phyloP scores from a whole-genome alignment of 2,329 filamentous ascomycete species.

The Aspergillus fructus region DNA sequence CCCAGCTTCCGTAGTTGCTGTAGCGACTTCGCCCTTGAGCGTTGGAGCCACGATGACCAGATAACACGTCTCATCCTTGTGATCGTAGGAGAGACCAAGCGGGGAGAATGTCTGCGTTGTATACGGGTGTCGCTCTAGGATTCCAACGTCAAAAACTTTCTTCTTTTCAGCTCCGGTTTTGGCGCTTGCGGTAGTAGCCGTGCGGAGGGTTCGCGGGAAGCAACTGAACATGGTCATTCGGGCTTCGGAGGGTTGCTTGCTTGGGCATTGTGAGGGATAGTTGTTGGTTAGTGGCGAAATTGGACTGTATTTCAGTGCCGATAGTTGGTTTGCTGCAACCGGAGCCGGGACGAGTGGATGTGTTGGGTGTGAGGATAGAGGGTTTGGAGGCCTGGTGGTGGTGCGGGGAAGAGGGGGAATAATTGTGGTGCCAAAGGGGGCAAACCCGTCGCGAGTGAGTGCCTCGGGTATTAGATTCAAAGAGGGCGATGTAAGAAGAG shows the following conservation, averaged over 20 bases:
- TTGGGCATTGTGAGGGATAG: constrained; percentile 59
- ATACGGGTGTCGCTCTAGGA: constrained; percentile 89
- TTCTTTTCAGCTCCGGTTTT: constrained; percentile 7
- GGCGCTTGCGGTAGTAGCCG: constrained; percentile 4
- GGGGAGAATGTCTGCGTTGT: constrained; percentile 93
- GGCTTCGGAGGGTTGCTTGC: constrained; percentile 50
- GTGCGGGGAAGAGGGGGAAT: constrained; percentile 48
- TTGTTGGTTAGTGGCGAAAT: constrained; percentile 72
- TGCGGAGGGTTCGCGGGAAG: constrained; percentile 61
- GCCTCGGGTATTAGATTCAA: constrained; percentile 58
- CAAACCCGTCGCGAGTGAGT: constrained; percentile 69
- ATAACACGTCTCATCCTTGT: constrained; percentile 50
- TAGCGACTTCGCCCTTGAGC: constrained; percentile 47
- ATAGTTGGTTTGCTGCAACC: constrained; percentile 77
- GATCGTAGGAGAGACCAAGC: constrained; percentile 53
- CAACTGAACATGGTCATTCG: constrained; percentile 90
- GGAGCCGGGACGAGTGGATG: constrained; percentile 46
- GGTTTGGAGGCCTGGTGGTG: constrained; percentile 32
- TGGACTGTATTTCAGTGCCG: constrained; percentile 80
- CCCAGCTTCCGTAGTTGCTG: constrained; percentile 29
- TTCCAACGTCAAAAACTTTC: constrained; percentile 59
- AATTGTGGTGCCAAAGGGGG: constrained; percentile 79
- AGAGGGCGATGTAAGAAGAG: constrained; percentile 34
- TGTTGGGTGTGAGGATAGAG: constrained; percentile 47
- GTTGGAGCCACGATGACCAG: constrained; percentile 88